phyloP scores from a whole-genome alignment of 495 filamentous ascomycete genomes.

The Bathelium albidoporum region DNA sequence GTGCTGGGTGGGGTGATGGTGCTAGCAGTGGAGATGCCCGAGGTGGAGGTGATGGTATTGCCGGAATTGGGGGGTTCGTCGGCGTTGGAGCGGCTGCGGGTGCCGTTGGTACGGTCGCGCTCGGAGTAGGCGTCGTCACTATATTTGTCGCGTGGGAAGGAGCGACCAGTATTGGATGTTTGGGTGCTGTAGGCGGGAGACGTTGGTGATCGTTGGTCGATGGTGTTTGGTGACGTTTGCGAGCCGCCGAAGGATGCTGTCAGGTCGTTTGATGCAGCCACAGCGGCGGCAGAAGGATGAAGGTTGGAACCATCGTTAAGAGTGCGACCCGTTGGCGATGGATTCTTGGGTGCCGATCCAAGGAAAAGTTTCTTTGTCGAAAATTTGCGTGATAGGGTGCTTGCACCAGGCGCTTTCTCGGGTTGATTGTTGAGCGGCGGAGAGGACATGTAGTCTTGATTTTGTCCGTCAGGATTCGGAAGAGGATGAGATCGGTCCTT shows the following conservation, averaged over 20 bases:
- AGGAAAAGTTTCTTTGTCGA: constrained; percentile 87
- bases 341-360: constrained; percentile 68
- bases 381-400: constrained; percentile 63
- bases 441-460: constrained; percentile 10
- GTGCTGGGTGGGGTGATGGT: not conserved
- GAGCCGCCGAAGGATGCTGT: constrained; percentile 57
- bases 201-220: constrained; percentile 72
- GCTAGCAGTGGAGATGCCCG: constrained; percentile 5
- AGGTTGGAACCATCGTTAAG: constrained; percentile 42
- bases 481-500: constrained; percentile 87
- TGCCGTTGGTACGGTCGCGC: not conserved
- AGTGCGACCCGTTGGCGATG: constrained; percentile 57
- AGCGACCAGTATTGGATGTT: constrained; percentile 24
- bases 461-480: constrained; percentile 41
- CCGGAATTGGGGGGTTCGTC: constrained; percentile 3
- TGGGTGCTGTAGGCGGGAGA: constrained; percentile 54
- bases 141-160: constrained; percentile 16
- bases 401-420: constrained; percentile 34
- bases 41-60: constrained; percentile 2
- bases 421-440: constrained; percentile 12
- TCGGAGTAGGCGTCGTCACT: constrained; percentile 18
- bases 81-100: constrained; percentile 1
- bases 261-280: constrained; percentile 67
- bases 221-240: constrained; percentile 45
- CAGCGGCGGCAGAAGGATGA: constrained; percentile 55